These are phyloP conservation scores for Pseudogymnoascus sp. DNA, from an alignment of 2,329 filamentous ascomycete genomes.

Conservation along the genomic window DNA sequence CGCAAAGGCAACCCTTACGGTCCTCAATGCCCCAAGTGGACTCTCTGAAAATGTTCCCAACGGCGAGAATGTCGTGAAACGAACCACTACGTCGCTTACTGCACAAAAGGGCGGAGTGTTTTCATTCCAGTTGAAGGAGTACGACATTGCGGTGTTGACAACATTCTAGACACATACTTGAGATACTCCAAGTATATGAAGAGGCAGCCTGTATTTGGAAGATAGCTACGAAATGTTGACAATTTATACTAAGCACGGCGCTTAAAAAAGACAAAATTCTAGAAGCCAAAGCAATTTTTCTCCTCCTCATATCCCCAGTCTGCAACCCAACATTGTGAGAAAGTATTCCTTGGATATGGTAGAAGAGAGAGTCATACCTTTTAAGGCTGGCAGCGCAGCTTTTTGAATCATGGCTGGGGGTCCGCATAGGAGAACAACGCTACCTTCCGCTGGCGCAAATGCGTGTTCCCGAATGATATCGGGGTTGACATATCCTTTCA, in stretches of 20 bases:
- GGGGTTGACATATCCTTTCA: slow-evolving; percentile 39
- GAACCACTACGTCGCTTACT: slow-evolving; percentile 14
- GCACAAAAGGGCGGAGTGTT: slow-evolving; percentile 19
- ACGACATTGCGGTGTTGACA: slow-evolving; percentile 23
- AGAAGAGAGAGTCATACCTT: slow-evolving; percentile 19
- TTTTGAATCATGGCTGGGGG: slow-evolving; percentile 47
- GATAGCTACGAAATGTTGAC: not conserved
- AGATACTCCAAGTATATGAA: not conserved
- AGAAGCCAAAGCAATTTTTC: slow-evolving; percentile 41
- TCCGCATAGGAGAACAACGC: slow-evolving; percentile 43
- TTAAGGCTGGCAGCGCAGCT: slow-evolving; percentile 43
- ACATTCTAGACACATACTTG: slow-evolving; percentile 13
- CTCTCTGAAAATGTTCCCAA: slow-evolving; percentile 16
- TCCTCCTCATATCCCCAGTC: slow-evolving; percentile 41
- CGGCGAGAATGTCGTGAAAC: slow-evolving; percentile 17
- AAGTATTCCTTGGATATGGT: slow-evolving; percentile 19
- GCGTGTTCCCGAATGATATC: slow-evolving; percentile 37
- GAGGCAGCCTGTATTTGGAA: not conserved
- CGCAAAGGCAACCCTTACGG: slow-evolving; percentile 38
- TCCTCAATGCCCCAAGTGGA: slow-evolving; percentile 35
- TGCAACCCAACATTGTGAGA: not conserved
- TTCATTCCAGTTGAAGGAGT: slow-evolving; percentile 22
- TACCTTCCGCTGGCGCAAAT: slow-evolving; percentile 35
- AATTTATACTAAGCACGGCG: not conserved
- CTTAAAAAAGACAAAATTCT: slow-evolving; percentile 6